phyloP scores from a whole-genome alignment of 1,284 basidiomycete species.

The Lignosus rhinocerotis region DNA sequence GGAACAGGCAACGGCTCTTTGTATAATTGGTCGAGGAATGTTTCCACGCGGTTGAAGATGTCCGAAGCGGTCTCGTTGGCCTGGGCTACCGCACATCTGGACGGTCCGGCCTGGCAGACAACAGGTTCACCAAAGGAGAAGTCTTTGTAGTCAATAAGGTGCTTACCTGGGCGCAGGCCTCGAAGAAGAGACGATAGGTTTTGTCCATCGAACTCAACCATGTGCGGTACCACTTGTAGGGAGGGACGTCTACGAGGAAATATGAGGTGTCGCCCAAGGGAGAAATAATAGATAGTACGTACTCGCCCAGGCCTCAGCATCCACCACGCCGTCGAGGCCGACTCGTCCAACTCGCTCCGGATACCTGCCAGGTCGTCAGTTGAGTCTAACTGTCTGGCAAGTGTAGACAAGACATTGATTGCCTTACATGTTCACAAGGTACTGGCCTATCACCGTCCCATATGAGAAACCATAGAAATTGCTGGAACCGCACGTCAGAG shows the following conservation, averaged over 20 bases:
- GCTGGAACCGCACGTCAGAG: constrained; percentile 27
- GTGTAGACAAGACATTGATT: constrained; percentile 24
- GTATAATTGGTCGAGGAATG: constrained; percentile 37
- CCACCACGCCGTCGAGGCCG: constrained; percentile 28
- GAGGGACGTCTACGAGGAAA: constrained; percentile 29
- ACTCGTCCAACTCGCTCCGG: constrained; percentile 29
- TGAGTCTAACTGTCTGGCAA: not conserved
- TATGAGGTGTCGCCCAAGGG: not conserved
- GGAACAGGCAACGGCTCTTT: constrained; percentile 34
- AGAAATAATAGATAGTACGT: constrained; percentile 5
- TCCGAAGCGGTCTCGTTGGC: constrained; percentile 28
- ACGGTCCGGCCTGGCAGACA: constrained; percentile 32
- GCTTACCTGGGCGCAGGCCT: constrained; percentile 36
- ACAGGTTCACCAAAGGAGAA: not conserved
- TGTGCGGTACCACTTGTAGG: constrained; percentile 36
- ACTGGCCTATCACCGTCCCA: constrained; percentile 30
- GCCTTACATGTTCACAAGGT: constrained; percentile 28
- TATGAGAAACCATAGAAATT: constrained; percentile 32
- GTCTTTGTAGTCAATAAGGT: not conserved
- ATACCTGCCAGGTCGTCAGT: constrained; percentile 13
- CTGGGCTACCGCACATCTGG: constrained; percentile 32
- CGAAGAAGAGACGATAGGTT: constrained; percentile 36
- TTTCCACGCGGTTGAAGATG: constrained; percentile 35
- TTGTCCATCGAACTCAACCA: constrained; percentile 35
- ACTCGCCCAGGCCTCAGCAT: constrained; percentile 32